Base-by-base conservation (phyloP, 2,329 filamentous ascomycete species). In the Colletotrichum ledebouriae region DNA sequence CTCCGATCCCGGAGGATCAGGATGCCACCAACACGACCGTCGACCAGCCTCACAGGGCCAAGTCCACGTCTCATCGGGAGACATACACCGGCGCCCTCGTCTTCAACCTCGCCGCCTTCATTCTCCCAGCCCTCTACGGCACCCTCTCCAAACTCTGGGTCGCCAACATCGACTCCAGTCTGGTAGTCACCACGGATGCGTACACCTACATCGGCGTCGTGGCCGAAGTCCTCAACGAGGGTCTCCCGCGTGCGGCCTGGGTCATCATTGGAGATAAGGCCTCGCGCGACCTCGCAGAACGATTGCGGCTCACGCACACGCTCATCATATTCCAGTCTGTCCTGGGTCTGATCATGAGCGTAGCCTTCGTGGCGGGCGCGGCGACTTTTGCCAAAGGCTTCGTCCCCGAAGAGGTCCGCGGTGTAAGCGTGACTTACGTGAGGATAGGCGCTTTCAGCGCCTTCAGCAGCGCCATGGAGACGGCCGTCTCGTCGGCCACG, bases 121-220 rank as follows among this genome's bases (percentile, higher is more conserved):
- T 88, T 2, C 83, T 93, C 0, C 90, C 89, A 1, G 90, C 90
- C 0, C 79, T 93, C 0, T 92, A 93, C 73, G 77, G 78, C 39
- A 93, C 90, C 0, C 83, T 93, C 0, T 86, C 86, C 56, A 93
- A 93, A 73, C 81, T 92, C 17, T 93, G 90, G 91, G 85, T 93
- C 2, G 89, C 90, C 2, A 85, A 85, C 86, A 89, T 91, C 65
- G 87, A 91, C 75, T 78, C 84, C 1, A 84, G 81, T 10, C 81
- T 87, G 70, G 87, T 92, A 1, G 88, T 86, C 17, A 90, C 87
- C 0, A 91, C 88, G 0, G 89, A 92, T 66, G 80, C 85, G 0
- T 92, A 91, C 76, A 92, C 89, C 0, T 93, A 93, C 75, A 91
- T 93, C 67, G 84, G 86, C 20, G 85, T 89, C 0, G 82, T 92